phyloP scores from a whole-genome alignment of 2,329 filamentous ascomycete species.

The Aspergillus pseudoterreus region DNA sequence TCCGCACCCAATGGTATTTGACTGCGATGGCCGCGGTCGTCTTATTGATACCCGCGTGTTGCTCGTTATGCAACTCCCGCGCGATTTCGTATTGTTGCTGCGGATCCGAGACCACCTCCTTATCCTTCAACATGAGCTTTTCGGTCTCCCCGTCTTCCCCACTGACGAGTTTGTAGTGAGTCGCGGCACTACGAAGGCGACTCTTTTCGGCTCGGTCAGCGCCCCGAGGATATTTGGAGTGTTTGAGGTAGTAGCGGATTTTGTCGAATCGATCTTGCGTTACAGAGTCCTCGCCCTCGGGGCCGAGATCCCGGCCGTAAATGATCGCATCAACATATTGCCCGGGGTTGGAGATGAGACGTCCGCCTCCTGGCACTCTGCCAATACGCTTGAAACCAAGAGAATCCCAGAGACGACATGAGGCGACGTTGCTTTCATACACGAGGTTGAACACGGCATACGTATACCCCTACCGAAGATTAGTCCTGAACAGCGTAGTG shows the following conservation, averaged over 20 bases:
- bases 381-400: conserved; percentile 91
- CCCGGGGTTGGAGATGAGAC: conserved; percentile 65
- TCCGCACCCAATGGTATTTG: conserved; percentile 94
- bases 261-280: conserved; percentile 98
- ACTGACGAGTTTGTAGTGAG: conserved; percentile 79
- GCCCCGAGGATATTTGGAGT: conserved; percentile 86
- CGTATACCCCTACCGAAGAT: conserved; percentile 63
- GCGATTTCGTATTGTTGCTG: conserved; percentile 88
- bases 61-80: conserved; percentile 65
- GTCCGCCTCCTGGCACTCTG: conserved; percentile 69
- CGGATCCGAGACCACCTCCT: conserved; percentile 91
- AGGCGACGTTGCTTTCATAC: conserved; percentile 89
- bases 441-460: conserved; percentile 94
- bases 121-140: conserved; percentile 93
- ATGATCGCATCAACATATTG: conserved; percentile 73
- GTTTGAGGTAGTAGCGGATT: conserved; percentile 95
- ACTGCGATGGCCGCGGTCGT: conserved; percentile 92
- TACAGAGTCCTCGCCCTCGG: conserved; percentile 74
- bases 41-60: conserved; percentile 96
- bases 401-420: conserved; percentile 86
- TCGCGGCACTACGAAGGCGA: conserved; percentile 85
- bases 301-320: conserved; percentile 62
- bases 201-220: conserved; percentile 95
- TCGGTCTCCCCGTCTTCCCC: conserved; percentile 52
- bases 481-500: conserved; percentile 8